These are phyloP conservation scores for Scleromitrula shiraiana DNA, from an alignment of 2,329 filamentous ascomycete genomes.

Conservation along the genomic window DNA sequence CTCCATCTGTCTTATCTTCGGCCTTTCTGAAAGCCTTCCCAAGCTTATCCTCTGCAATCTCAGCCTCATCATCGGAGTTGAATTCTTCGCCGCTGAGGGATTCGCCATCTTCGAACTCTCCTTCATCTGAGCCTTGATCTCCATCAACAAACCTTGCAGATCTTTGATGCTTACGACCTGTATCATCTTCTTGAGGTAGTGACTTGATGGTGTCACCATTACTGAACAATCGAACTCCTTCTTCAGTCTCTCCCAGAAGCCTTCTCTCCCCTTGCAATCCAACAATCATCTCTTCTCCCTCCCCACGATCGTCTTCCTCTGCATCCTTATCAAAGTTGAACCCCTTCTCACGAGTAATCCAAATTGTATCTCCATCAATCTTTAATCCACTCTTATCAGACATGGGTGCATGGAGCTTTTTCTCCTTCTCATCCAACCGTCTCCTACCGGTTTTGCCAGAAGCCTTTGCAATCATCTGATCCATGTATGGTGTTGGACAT, in stretches of 20 bases:
- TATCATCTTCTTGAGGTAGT: constrained; percentile 50
- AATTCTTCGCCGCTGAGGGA: constrained; percentile 25
- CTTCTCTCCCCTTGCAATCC: constrained; percentile 76
- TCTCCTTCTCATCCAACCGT: constrained; percentile 91
- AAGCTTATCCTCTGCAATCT: constrained; percentile 51
- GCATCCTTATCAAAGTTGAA: constrained; percentile 68
- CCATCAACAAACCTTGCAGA: constrained; percentile 49
- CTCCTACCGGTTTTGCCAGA: constrained; percentile 74
- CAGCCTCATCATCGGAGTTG: constrained; percentile 44
- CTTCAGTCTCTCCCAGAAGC: constrained; percentile 72
- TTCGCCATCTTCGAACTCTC: constrained; percentile 46
- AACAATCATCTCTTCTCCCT: constrained; percentile 92
- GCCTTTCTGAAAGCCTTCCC: constrained; percentile 52
- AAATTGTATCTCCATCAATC: constrained; percentile 95
- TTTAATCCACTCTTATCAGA: constrained; percentile 93
- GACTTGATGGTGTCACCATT: constrained; percentile 62
- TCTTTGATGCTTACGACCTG: constrained; percentile 52
- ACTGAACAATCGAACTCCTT: constrained; percentile 78
- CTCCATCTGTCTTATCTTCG: constrained; percentile 52
- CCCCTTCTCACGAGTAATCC: constrained; percentile 64
- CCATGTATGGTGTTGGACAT: constrained; percentile 86
- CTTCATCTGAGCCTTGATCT: constrained; percentile 50
- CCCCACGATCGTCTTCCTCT: constrained; percentile 64
- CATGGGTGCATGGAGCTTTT: constrained; percentile 94
- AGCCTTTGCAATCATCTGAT: constrained; percentile 76